Conservation (phyloP, 352 stramenopile species). For the Phytophthora europaea region DNA sequence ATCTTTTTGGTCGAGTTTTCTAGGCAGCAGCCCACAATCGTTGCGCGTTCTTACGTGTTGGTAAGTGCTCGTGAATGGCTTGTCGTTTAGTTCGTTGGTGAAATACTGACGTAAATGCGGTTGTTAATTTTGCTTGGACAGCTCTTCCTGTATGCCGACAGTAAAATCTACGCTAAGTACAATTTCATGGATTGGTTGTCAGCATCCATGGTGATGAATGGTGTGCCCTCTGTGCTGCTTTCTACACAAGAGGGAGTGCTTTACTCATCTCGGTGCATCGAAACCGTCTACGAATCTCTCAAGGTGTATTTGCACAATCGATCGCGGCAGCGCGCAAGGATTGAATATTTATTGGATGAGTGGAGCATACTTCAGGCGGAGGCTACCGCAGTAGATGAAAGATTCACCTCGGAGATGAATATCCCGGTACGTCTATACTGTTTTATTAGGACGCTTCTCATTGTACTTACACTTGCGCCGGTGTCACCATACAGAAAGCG, state of each 20-base stretch:
- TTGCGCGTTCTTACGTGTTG: constrained; percentile 85
- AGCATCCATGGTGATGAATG: constrained; percentile 84
- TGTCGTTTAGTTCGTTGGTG: not conserved
- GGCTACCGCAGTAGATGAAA: constrained; percentile 77
- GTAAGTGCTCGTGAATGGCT: constrained; percentile 43
- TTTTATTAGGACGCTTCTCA: not conserved
- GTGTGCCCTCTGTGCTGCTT: constrained; percentile 82
- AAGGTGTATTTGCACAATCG: constrained; percentile 86
- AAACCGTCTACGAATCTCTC: constrained; percentile 88
- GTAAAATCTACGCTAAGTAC: constrained; percentile 87
- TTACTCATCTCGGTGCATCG: constrained; percentile 79
- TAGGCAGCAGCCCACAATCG: constrained; percentile 69
- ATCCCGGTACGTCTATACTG: constrained; percentile 66
- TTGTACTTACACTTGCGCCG: constrained; percentile 7
- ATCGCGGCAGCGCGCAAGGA: constrained; percentile 80
- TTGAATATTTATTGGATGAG: constrained; percentile 86
- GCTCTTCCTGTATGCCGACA: constrained; percentile 88
- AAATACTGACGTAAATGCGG: constrained; percentile 16
- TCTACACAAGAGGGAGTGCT: constrained; percentile 88
- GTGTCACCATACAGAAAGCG: constrained; percentile 57
- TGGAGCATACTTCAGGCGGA: constrained; percentile 83
- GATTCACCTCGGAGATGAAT: constrained; percentile 85
- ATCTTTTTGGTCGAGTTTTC: constrained; percentile 85
- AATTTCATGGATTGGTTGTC: constrained; percentile 90
- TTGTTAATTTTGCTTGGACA: constrained; percentile 26